Evolutionary conservation across 2,329 filamentous ascomycete genomes (phyloP), one percentile per base, ranked within the genome.

Genomic region (Lasiodiplodia hormozganensis): DNA sequence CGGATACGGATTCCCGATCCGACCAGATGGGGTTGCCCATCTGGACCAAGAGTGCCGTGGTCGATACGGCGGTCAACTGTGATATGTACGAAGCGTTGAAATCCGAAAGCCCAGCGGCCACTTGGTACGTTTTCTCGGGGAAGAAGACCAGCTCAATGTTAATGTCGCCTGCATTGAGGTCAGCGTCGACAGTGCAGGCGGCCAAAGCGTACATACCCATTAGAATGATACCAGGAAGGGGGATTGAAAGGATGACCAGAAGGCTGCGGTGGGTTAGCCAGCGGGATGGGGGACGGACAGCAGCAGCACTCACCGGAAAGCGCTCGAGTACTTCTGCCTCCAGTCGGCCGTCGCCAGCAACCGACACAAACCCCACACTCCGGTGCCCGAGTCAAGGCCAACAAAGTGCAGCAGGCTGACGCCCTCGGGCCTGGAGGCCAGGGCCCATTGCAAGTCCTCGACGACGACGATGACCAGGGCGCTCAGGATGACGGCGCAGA

Each of bases 111-210:
- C 64, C 64, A 4, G 64, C 64, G 36, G 52, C 52, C 1, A 49
- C 64, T 6, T 25, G 8, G 47, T 57, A 66, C 2, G 64, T 56
- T 10, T 56, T 28, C 38, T 66, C 53, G 10, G 51, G 52, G 38
- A 66, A 66, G 23, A 66, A 66, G 21, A 66, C 52, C 25, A 57
- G 64, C 52, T 66, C 51, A 16, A 66, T 66, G 25, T 52, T 57
- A 18, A 66, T 66, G 18, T 66, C 64, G 4, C 64, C 60, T 64
- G 47, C 8, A n/a, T 3, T 8, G 1, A 38, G 11, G 12, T 64
- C 40, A 64, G 60, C 10, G 18, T 16, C 14, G n/a, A 14, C n/a
- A 10, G n/a, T 16, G 21, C 18, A 38, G n/a, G 18, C 2, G 8
- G 18, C 1, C 8, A 23, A 6, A 4, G 4, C 60, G 25, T 40